Evolutionary conservation across 169 alveolate genomes (phyloP), one percentile per base, ranked within the genome.

Genomic region (Plasmodium fragile): DNA sequence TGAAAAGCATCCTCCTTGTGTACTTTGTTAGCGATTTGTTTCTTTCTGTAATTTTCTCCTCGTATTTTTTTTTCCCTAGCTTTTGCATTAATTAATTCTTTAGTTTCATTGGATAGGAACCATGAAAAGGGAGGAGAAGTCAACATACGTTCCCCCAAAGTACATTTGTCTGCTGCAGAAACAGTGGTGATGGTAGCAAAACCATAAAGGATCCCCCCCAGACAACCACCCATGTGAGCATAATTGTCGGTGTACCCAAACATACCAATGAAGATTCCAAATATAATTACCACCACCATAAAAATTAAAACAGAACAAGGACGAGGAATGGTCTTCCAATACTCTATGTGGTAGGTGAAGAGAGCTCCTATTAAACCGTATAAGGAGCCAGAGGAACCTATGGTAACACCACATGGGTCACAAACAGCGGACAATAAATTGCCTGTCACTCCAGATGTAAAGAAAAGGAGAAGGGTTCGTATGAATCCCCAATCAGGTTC

Each of bases 401-500:
- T 97, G 1, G 99, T 97, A 5, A 94, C 83, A 71, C 97, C 95
- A 81, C 99, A 97, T 0, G 99, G 99, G 34, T 97, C 97, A 49
- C 96, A 80, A 30, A 97, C 97, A 3, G 98, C 97, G n/a, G 97
- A 96, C 7, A 96, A 81, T 16, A 97, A 92, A 80, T 97, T 97
- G 0, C 98, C 98, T 1, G 98, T 95, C 4, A 97, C 79, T 4
- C 97, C 98, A 52, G 98, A 94, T 18, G 96, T 75, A 73, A 96
- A 45, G 73, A 96, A 97, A 6, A 97, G 83, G 1, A 95, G 52
- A 71, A 95, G 69, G 13, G 98, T 97, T 25, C 99, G 92, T 30
- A 94, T 25, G 71, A 97, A 96, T 0, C 99, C 99, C 99, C 99
- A 97, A 41, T 96, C 98, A 36, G 99, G 99, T 83, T 97, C 99